Conservation (phyloP, 108 stramenopile species). For the Cyclotella sp. region DNA sequence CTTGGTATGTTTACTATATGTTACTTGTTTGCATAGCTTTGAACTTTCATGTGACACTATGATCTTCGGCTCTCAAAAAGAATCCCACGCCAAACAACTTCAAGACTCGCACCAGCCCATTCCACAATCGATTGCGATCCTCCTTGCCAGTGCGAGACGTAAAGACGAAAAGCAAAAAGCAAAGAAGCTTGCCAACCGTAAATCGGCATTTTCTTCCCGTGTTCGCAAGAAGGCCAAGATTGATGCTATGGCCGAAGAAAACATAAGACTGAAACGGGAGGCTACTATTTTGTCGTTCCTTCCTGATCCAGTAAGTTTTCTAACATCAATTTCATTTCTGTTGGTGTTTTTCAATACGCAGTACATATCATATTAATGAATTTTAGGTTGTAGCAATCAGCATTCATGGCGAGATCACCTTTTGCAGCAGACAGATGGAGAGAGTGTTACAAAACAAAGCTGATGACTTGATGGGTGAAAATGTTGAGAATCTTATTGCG, state of each 20-base stretch:
- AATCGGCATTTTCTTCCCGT: slow-evolving; percentile 88
- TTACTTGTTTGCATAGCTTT: background rate
- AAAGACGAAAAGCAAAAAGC: slow-evolving; percentile 82
- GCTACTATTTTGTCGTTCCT: slow-evolving; percentile 81
- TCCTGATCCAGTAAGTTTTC: slow-evolving; percentile 58
- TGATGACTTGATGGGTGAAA: slow-evolving; percentile 65
- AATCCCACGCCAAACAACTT: slow-evolving; percentile 68
- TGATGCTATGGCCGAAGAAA: slow-evolving; percentile 84
- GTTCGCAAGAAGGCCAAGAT: slow-evolving; percentile 91
- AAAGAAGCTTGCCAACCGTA: slow-evolving; percentile 90
- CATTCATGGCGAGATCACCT: slow-evolving; percentile 74
- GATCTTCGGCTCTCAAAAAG: slow-evolving; percentile 16
- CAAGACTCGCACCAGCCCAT: slow-evolving; percentile 67
- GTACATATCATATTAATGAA: too few species aligned
- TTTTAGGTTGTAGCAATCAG: slow-evolving; percentile 61
- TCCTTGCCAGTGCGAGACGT: slow-evolving; percentile 70
- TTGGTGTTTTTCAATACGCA: too few species aligned
- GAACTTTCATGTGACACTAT: background rate
- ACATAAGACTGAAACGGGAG: slow-evolving; percentile 73
- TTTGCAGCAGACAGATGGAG: slow-evolving; percentile 84
- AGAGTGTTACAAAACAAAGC: slow-evolving; percentile 67
- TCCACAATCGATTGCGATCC: slow-evolving; percentile 69
- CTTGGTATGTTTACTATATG: slow-evolving; percentile 5
- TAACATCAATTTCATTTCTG: too few species aligned
- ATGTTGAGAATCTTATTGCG: slow-evolving; percentile 62